Conservation (phyloP, 2,329 filamentous ascomycete species). For the Trichophyton mentagrophytes region DNA sequence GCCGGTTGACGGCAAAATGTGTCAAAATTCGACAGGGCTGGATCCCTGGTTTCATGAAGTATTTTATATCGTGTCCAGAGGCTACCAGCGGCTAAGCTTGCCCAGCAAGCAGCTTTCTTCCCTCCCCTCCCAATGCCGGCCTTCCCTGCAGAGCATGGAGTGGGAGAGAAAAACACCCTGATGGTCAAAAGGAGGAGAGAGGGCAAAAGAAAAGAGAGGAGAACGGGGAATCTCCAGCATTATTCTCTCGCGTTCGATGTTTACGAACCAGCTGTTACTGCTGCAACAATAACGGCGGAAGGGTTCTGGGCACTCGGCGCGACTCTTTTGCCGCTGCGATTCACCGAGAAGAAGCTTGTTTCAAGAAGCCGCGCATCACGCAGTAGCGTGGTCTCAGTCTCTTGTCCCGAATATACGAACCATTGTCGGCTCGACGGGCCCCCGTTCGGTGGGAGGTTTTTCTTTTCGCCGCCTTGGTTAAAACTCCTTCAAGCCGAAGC, state of each 20-base stretch:
- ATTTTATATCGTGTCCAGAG: neutral
- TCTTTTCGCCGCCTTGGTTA: neutral
- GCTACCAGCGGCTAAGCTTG: slow-evolving; percentile 1
- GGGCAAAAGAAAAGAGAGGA: neutral
- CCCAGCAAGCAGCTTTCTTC: neutral
- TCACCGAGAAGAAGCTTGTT: slow-evolving; percentile 3
- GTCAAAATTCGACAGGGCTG: neutral
- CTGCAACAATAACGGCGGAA: neutral
- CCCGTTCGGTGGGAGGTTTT: neutral
- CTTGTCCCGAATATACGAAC: neutral
- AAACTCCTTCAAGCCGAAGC: neutral
- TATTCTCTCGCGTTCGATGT: neutral
- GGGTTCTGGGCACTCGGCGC: neutral
- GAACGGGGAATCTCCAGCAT: neutral
- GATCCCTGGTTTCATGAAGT: neutral
- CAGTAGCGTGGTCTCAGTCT: neutral
- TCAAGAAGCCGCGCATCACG: neutral
- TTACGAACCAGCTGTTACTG: neutral
- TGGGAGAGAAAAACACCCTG: neutral
- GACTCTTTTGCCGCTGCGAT: neutral
- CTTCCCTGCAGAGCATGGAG: neutral
- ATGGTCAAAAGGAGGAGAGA: too few relatives aligned
- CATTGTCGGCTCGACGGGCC: neutral
- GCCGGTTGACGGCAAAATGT: neutral
- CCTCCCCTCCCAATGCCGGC: too few relatives aligned